Percentiles rank a stretch among this genome's conserved stretches.
These are phyloP conservation scores for Lithospermum erythrorhizon DNA, from an alignment of 257 asterid species.

Conservation along the genomic window DNA sequence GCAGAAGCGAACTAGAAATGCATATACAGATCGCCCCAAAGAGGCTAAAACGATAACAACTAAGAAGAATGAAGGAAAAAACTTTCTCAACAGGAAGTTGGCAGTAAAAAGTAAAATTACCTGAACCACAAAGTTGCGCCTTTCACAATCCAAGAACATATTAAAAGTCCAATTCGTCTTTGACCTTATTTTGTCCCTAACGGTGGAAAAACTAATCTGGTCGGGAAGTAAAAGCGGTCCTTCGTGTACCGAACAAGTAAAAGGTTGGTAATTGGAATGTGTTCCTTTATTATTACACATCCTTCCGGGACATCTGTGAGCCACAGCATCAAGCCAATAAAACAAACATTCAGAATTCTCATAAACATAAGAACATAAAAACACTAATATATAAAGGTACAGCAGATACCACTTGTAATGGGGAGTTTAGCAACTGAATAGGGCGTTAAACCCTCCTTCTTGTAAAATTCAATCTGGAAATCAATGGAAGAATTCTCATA, in stretches of 20 bases:
- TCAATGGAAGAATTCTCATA: constrained; percentile 79
- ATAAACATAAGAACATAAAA: neutral
- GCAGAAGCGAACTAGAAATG: no score
- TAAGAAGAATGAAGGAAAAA: neutral
- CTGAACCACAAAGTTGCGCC: constrained; percentile 91
- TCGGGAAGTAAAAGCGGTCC: constrained; percentile 88
- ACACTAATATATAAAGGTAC: constrained; percentile 8
- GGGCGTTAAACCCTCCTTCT: constrained; percentile 75
- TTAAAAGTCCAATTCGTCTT: constrained; percentile 71
- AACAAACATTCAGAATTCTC: neutral
- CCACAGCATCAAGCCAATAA: neutral
- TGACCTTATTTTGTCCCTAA: constrained; percentile 63
- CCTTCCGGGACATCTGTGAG: constrained; percentile 93
- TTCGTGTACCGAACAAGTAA: constrained; percentile 89
- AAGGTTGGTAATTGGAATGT: constrained; percentile 73
- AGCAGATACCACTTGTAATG: constrained; percentile 54
- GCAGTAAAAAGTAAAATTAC: constrained; percentile 23
- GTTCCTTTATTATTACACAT: constrained; percentile 81
- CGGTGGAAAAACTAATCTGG: constrained; percentile 87
- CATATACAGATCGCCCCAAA: neutral
- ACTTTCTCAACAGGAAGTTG: neutral
- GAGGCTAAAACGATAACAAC: neutral
- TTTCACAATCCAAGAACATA: constrained; percentile 89
- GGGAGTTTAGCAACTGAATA: constrained; percentile 70
- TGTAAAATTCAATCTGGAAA: constrained; percentile 80